Evolutionary conservation across 805 yeast species (phyloP).

Genomic region (Wickerhamomyces bisporus): DNA sequence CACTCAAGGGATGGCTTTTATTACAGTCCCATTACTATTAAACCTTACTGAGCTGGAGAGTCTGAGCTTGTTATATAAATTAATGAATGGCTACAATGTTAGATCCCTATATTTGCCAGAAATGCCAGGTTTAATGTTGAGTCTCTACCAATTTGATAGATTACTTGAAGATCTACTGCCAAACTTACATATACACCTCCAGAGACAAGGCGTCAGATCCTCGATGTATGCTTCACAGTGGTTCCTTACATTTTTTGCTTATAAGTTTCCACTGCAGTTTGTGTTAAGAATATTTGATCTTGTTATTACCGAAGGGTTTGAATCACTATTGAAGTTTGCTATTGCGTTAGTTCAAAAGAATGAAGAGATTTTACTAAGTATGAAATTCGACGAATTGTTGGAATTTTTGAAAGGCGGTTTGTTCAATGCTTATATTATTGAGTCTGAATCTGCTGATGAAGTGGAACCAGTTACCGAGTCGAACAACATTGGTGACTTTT

Average conservation of each 20-base stretch:
- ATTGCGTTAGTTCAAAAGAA: constrained; percentile 73
- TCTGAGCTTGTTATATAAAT: constrained; percentile 69
- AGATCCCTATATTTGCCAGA: constrained; percentile 76
- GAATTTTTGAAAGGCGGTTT: constrained; percentile 74
- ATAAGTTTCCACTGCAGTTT: constrained; percentile 86
- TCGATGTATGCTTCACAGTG: constrained; percentile 98
- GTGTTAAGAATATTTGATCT: constrained; percentile 86
- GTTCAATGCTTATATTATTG: constrained; percentile 61
- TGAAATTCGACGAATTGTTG: constrained; percentile 73
- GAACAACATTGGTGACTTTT: constrained; percentile 13
- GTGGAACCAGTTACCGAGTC: constrained; percentile 27
- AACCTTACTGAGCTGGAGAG: constrained; percentile 82
- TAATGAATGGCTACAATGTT: constrained; percentile 83
- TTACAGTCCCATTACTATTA: constrained; percentile 77
- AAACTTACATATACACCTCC: constrained; percentile 64
- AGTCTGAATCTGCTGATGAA: constrained; percentile 17
- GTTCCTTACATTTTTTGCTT: constrained; percentile 93
- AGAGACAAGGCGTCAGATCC: constrained; percentile 81
- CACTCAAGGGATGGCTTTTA: constrained; percentile 97
- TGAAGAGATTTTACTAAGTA: constrained; percentile 47
- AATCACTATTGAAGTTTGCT: constrained; percentile 79
- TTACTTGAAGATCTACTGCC: constrained; percentile 76
- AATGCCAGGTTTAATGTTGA: constrained; percentile 88
- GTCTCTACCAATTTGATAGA: constrained; percentile 87
- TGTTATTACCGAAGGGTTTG: constrained; percentile 86